Conservation (phyloP, 441 rosid genomes). For the Adansonia grandidieri region DNA sequence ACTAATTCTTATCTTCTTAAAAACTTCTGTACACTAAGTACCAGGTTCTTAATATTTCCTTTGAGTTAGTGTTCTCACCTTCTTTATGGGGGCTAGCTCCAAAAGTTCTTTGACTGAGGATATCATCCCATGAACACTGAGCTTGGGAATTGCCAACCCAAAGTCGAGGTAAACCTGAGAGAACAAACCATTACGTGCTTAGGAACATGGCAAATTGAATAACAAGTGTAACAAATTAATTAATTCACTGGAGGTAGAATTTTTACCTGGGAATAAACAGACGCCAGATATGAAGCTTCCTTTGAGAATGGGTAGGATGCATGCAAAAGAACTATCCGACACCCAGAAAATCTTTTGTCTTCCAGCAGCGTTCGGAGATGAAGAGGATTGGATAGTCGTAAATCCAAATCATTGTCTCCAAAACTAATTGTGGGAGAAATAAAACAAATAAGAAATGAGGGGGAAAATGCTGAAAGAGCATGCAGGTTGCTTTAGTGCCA, state of each 20-base stretch:
- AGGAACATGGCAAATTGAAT: slow-evolving; percentile 17
- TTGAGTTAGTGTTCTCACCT: slow-evolving; percentile 53
- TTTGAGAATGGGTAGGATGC: slow-evolving; percentile 94
- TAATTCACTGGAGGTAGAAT: slow-evolving; percentile 14
- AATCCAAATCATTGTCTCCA: slow-evolving; percentile 95
- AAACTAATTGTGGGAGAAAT: slow-evolving; percentile 49
- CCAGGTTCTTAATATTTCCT: slow-evolving; percentile 9
- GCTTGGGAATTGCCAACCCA: slow-evolving; percentile 94
- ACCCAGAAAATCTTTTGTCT: slow-evolving; percentile 74
- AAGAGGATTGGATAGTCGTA: slow-evolving; percentile 87
- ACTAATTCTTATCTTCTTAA: background rate
- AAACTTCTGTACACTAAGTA: slow-evolving; percentile 3
- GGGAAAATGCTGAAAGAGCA: slow-evolving; percentile 13
- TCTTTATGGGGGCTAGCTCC: slow-evolving; percentile 82
- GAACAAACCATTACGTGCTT: slow-evolving; percentile 30
- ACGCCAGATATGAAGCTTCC: slow-evolving; percentile 93
- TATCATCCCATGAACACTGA: slow-evolving; percentile 85
- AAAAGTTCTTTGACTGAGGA: slow-evolving; percentile 87
- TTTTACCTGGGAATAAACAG: slow-evolving; percentile 81
- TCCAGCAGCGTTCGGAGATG: slow-evolving; percentile 78
- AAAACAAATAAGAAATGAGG: slow-evolving; percentile 17
- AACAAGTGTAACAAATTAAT: slow-evolving; percentile 19
- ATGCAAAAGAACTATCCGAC: slow-evolving; percentile 85
- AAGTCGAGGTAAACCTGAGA: slow-evolving; percentile 91
- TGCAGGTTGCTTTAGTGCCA: background rate